Evolutionary conservation across 2,329 filamentous ascomycete genomes (phyloP).

Genomic region (Tolypocladium endophyticum): DNA sequence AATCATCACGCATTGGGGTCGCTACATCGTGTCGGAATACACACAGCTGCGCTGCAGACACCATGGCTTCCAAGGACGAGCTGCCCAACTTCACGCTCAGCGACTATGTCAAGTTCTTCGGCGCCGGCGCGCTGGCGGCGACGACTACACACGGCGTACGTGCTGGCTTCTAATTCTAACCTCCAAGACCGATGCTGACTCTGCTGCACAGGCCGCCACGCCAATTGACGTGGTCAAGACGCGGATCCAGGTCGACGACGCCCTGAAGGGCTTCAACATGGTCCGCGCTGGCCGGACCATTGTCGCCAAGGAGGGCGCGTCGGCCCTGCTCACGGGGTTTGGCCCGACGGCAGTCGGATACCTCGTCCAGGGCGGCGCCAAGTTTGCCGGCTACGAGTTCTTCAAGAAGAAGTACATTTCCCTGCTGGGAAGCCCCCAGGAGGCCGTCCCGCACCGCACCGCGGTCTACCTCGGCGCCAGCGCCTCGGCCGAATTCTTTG

Average conservation of each 20-base stretch:
- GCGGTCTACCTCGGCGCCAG: constrained; percentile 63
- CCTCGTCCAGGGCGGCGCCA: constrained; percentile 81
- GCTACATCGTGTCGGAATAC: background rate
- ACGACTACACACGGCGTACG: constrained; percentile 40
- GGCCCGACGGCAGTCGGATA: constrained; percentile 81
- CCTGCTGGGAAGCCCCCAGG: constrained; percentile 43
- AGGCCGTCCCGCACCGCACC: constrained; percentile 33
- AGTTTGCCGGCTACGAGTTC: constrained; percentile 88
- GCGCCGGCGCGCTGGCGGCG: constrained; percentile 40
- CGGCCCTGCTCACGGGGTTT: constrained; percentile 71
- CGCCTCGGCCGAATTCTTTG: constrained; percentile 60
- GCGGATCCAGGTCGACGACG: constrained; percentile 80
- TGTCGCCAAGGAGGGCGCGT: constrained; percentile 66
- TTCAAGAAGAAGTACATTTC: constrained; percentile 85
- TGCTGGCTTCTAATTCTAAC: background rate
- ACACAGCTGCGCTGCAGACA: background rate
- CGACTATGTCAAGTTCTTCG: constrained; percentile 44
- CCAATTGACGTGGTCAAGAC: constrained; percentile 72
- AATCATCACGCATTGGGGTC: background rate
- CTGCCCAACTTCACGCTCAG: constrained; percentile 27
- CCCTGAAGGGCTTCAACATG: constrained; percentile 76
- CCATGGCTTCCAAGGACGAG: constrained; percentile 18
- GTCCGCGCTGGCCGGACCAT: constrained; percentile 70
- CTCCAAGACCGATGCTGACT: background rate
- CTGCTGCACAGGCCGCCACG: constrained; percentile 34